Percentiles rank a stretch among this genome's conserved stretches.
Evolutionary conservation across 305 asterid species (phyloP).

Genomic region (Fraxinus angustifolia): DNA sequence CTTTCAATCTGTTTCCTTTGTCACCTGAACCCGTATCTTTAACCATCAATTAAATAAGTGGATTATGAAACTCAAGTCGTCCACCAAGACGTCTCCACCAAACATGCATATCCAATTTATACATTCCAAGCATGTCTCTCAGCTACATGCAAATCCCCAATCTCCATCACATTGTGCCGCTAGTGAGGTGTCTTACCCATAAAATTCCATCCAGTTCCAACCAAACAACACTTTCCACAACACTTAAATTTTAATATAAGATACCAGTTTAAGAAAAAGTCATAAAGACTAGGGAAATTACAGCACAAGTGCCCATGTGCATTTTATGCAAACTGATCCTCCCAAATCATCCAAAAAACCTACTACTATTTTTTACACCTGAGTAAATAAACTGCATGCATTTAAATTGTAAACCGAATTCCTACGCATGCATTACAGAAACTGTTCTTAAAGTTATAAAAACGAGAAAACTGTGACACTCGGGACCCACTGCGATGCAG

Average conservation of each 20-base stretch:
- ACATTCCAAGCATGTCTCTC: neutral
- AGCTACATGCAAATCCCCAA: neutral
- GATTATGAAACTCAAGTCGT: neutral
- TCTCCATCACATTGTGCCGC: neutral
- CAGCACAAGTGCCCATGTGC: neutral
- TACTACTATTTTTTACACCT: neutral
- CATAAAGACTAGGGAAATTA: neutral
- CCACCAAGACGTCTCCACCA: neutral
- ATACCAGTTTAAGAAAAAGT: neutral
- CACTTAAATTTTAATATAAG: neutral
- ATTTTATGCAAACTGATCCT: neutral
- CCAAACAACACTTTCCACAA: neutral
- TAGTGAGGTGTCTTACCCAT: neutral
- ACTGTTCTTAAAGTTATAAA: constrained; percentile 11
- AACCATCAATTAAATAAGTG: neutral
- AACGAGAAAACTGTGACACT: constrained; percentile 20
- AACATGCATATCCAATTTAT: neutral
- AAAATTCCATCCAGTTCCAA: neutral
- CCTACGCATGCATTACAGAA: constrained; percentile 15
- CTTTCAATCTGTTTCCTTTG: neutral
- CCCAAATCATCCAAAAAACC: neutral
- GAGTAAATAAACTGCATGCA: neutral
- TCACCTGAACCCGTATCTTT: neutral
- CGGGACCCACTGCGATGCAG: constrained; percentile 57
- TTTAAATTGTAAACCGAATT: neutral